A percentile compares a stretch with the other conserved stretches of the same genome.
phyloP scores from a whole-genome alignment of 2,329 filamentous ascomycete species.

The Calonectria fujianensis region DNA sequence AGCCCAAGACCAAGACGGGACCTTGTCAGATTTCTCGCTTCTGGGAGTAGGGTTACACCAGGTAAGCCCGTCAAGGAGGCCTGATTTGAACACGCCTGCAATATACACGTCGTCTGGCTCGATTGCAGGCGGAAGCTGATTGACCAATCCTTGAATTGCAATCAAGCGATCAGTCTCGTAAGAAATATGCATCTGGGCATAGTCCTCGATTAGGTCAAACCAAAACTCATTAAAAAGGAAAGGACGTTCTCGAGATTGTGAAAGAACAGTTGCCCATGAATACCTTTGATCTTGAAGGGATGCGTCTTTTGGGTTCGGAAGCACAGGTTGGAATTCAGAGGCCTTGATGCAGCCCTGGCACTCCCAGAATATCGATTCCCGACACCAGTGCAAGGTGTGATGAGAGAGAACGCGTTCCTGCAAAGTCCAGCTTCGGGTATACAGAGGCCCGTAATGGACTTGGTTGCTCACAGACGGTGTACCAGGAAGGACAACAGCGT shows the following conservation, averaged over 20 bases:
- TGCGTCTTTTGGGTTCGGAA: not conserved
- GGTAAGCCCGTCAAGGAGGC: too few species aligned
- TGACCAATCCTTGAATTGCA: conserved; percentile 1
- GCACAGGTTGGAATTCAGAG: not conserved
- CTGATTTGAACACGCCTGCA: not conserved
- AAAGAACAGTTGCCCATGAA: not conserved
- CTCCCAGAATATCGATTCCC: not conserved
- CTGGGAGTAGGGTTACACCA: too few species aligned
- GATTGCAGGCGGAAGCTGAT: not conserved
- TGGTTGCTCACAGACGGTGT: not conserved
- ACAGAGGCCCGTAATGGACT: not conserved
- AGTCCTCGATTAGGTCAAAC: not conserved
- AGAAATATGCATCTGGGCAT: not conserved
- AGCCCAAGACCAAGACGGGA: too few species aligned
- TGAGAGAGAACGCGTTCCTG: conserved; percentile 15
- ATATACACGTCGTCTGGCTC: not conserved
- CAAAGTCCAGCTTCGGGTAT: conserved; percentile 15
- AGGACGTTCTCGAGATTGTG: not conserved
- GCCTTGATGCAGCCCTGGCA: not conserved
- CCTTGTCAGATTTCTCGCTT: too few species aligned
- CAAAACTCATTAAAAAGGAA: not conserved
- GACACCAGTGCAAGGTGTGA: not conserved
- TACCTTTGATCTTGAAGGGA: not conserved
- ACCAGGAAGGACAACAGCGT: not conserved
- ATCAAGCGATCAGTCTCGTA: not conserved